Evolutionary conservation across 2,329 filamentous ascomycete species (phyloP).

Genomic region (Ilyonectria destructans): DNA sequence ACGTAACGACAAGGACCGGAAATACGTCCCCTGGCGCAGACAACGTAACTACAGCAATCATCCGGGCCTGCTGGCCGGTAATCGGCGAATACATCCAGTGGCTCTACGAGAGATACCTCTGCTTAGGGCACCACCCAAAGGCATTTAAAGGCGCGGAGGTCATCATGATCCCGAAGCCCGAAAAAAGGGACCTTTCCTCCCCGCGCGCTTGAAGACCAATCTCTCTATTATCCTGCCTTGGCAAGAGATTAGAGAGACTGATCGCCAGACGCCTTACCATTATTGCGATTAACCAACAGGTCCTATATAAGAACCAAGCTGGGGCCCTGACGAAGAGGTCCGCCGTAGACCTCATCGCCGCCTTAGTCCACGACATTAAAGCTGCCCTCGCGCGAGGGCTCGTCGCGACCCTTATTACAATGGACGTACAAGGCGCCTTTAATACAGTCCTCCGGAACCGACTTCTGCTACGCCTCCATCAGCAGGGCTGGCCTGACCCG

Average conservation of each 20-base stretch:
- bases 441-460: slow-evolving; percentile 38
- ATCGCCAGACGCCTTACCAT: too few species aligned
- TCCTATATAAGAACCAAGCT: slow-evolving; percentile 41
- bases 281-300: slow-evolving; percentile 7
- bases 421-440: slow-evolving; percentile 42
- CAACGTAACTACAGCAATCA: slow-evolving; percentile 39
- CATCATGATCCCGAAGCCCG: slow-evolving; percentile 46
- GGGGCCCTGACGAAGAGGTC: slow-evolving; percentile 45
- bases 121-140: slow-evolving; percentile 39
- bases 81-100: slow-evolving; percentile 23
- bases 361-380: slow-evolving; percentile 42
- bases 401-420: slow-evolving; percentile 33
- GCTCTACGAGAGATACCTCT: slow-evolving; percentile 40
- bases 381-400: slow-evolving; percentile 26
- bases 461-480: slow-evolving; percentile 30
- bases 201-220: slow-evolving; percentile 44
- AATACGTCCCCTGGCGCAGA: slow-evolving; percentile 43
- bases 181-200: slow-evolving; percentile 37
- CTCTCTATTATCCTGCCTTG: slow-evolving; percentile 40
- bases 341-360: slow-evolving; percentile 14
- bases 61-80: slow-evolving; percentile 26
- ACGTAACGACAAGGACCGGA: slow-evolving; percentile 14
- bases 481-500: slow-evolving; percentile 35
- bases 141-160: slow-evolving; percentile 42
- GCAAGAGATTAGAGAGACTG: too few species aligned